Conservation (phyloP, 2,329 filamentous ascomycete species). For the Nannizziopsis arthrosporioides region DNA sequence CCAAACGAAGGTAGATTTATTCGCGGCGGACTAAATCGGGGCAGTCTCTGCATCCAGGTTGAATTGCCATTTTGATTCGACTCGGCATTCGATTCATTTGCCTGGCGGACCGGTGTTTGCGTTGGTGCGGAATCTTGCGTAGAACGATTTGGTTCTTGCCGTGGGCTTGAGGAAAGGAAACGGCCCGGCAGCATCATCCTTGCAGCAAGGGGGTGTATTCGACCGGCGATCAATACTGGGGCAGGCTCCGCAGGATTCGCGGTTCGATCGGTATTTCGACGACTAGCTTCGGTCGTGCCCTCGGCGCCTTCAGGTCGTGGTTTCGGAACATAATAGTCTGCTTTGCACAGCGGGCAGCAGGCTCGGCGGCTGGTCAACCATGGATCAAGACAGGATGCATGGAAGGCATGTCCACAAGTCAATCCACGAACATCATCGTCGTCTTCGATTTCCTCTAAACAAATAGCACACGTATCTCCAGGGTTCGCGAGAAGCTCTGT, state of each 20-base stretch:
- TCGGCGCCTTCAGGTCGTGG: constrained; percentile 52
- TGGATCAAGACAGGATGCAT: constrained; percentile 87
- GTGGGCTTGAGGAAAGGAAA: constrained; percentile 23
- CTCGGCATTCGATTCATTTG: constrained; percentile 1
- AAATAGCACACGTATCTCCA: constrained; percentile 92
- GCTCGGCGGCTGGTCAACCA: constrained; percentile 91
- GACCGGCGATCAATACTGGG: constrained; percentile 24
- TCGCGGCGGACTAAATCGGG: neutral
- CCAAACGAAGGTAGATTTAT: constrained; percentile 8
- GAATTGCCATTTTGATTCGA: neutral
- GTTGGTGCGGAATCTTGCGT: constrained; percentile 15
- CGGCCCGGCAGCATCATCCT: constrained; percentile 30
- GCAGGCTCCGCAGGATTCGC: constrained; percentile 25
- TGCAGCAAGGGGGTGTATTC: constrained; percentile 23
- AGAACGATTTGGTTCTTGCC: constrained; percentile 17
- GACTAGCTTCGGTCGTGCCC: constrained; percentile 10
- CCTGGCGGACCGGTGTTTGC: constrained; percentile 1
- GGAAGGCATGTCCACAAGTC: constrained; percentile 95
- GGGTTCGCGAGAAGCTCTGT: constrained; percentile 69
- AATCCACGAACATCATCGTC: constrained; percentile 90
- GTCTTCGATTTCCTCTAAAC: constrained; percentile 85
- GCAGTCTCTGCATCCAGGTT: constrained; percentile 12
- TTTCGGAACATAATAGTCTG: constrained; percentile 93
- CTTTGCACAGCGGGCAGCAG: constrained; percentile 95
- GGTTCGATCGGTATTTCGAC: constrained; percentile 17